Conservation (phyloP, 2,329 filamentous ascomycete genomes). For the Plectosphaerella plurivora region DNA sequence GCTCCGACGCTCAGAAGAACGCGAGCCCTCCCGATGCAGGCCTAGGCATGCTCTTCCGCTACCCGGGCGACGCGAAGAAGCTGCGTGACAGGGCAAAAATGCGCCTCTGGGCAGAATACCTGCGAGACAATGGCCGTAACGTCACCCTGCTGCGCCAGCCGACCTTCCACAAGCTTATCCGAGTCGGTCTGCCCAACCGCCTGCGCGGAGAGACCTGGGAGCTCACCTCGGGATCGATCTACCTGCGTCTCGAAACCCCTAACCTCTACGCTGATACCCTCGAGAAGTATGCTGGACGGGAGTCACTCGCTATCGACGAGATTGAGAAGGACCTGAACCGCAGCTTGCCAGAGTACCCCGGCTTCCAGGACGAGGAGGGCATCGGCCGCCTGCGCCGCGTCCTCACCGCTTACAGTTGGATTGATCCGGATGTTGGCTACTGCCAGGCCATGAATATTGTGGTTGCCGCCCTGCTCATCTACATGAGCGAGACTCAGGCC, state of each 20-base stretch:
- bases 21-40: slow-evolving; percentile 81
- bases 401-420: slow-evolving; percentile 96
- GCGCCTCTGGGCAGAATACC: slow-evolving; percentile 93
- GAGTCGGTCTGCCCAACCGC: slow-evolving; percentile 90
- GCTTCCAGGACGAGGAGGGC: slow-evolving; percentile 93
- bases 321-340: slow-evolving; percentile 98
- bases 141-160: slow-evolving; percentile 89
- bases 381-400: slow-evolving; percentile 87
- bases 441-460: slow-evolving; percentile 99
- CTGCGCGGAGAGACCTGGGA: slow-evolving; percentile 96
- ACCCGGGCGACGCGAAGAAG: slow-evolving; percentile 92
- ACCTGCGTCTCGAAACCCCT: slow-evolving; percentile 80
- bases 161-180: slow-evolving; percentile 95
- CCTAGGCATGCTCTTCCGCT: slow-evolving; percentile 85
- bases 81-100: slow-evolving; percentile 94
- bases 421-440: slow-evolving; percentile 91
- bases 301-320: slow-evolving; percentile 95
- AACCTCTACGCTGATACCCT: slow-evolving; percentile 81
- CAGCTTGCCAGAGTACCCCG: slow-evolving; percentile 93
- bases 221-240: slow-evolving; percentile 85
- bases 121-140: slow-evolving; percentile 92
- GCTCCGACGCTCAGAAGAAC: slow-evolving; percentile 57
- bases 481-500: slow-evolving; percentile 93
- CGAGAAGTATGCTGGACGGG: slow-evolving; percentile 74
- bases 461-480: slow-evolving; percentile 94